A percentile compares a stretch with the other conserved stretches of the same genome.
Conservation (phyloP, 202 grass and related monocot species). For the Zizania palustris region DNA sequence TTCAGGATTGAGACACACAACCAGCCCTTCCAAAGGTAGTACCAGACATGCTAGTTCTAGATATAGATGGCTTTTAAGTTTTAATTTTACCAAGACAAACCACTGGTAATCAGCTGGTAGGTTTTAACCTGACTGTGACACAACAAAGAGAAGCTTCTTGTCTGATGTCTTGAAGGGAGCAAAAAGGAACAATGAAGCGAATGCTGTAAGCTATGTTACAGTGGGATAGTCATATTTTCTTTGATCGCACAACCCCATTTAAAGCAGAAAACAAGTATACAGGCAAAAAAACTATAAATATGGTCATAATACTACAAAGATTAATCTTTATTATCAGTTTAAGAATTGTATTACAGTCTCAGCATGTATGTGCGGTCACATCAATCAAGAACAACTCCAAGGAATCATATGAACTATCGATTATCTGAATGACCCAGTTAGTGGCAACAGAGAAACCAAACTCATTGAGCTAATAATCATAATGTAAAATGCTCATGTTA, state of each 20-base stretch:
- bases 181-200: slow-evolving; percentile 15
- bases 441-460: too few species aligned
- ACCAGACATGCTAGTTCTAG: background rate
- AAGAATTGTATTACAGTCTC: too few species aligned
- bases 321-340: background rate
- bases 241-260: background rate
- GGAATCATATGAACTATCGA: too few species aligned
- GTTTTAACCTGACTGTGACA: background rate
- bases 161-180: too few species aligned
- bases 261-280: slow-evolving; percentile 2
- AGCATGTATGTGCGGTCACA: too few species aligned
- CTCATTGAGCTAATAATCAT: too few species aligned
- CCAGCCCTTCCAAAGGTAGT: background rate
- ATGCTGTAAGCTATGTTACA: background rate
- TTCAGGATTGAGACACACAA: background rate
- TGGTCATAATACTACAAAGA: background rate
- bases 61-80: background rate
- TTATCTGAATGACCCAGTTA: too few species aligned
- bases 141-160: background rate
- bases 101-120: background rate
- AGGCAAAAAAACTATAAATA: slow-evolving; percentile 15
- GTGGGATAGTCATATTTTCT: background rate
- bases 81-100: background rate
- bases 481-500: too few species aligned
- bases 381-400: too few species aligned